Conservation (phyloP, 257 asterid genomes). For the Parsonsia alboflavescens region DNA sequence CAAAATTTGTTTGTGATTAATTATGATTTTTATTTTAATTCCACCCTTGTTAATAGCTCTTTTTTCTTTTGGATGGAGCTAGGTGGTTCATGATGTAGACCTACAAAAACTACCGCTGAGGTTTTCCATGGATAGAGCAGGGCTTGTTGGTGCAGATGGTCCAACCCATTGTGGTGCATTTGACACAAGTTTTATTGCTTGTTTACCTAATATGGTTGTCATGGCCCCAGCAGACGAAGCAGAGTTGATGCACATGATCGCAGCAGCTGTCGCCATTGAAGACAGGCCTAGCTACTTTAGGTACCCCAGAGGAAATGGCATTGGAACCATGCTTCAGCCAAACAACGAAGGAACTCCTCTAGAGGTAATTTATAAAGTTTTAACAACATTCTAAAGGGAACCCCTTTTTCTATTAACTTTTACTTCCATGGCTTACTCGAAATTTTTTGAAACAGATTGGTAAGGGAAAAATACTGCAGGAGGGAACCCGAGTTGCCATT, state of each 20-base stretch:
- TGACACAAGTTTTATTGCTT: slow-evolving; percentile 66
- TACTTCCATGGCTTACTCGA: neutral
- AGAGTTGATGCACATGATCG: slow-evolving; percentile 69
- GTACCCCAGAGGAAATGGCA: slow-evolving; percentile 69
- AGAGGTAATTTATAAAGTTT: slow-evolving; percentile 30
- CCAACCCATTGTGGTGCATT: slow-evolving; percentile 74
- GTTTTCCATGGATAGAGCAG: slow-evolving; percentile 69
- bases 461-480: slow-evolving; percentile 26
- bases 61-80: neutral
- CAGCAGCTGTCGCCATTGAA: slow-evolving; percentile 55
- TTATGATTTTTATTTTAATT: too few relatives aligned
- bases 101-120: slow-evolving; percentile 65
- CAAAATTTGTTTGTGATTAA: too few relatives aligned
- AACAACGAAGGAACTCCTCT: slow-evolving; percentile 54
- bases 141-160: slow-evolving; percentile 75
- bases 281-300: slow-evolving; percentile 66
- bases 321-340: slow-evolving; percentile 43
- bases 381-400: neutral
- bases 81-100: slow-evolving; percentile 75
- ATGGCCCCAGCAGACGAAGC: slow-evolving; percentile 80
- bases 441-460: slow-evolving; percentile 23
- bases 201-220: slow-evolving; percentile 72
- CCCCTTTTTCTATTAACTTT: neutral
- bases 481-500: slow-evolving; percentile 34
- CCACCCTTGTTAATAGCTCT: too few relatives aligned